Evolutionary conservation across 108 stramenopile species (phyloP).

Genomic region (Nitzschia palea): DNA sequence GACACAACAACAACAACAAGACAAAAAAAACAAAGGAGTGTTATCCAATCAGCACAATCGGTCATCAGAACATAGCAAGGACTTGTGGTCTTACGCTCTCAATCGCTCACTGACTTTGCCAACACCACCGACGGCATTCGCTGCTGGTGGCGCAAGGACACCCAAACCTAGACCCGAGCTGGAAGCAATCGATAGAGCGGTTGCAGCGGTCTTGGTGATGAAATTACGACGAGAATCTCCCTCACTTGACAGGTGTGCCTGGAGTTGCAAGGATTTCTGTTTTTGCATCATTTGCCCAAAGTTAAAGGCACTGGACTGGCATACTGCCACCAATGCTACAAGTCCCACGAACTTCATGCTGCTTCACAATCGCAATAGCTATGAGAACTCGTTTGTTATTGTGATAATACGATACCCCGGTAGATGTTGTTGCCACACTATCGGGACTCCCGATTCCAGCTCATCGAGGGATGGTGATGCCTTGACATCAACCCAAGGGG

Average conservation of each 20-base stretch:
- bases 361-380: too few relatives aligned
- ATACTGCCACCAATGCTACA: neutral
- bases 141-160: constrained; percentile 52
- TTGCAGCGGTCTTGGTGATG: constrained; percentile 46
- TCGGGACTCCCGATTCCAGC: too few relatives aligned
- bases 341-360: constrained; percentile 1
- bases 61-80: neutral
- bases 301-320: constrained; percentile 13
- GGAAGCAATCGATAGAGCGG: constrained; percentile 44
- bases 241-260: neutral
- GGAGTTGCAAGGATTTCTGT: neutral
- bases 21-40: neutral
- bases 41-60: neutral
- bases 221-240: constrained; percentile 68
- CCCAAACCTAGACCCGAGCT: constrained; percentile 35
- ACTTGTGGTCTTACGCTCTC: constrained; percentile 22
- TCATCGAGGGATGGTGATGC: too few relatives aligned
- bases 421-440: too few relatives aligned
- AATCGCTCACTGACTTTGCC: constrained; percentile 78
- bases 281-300: constrained; percentile 16
- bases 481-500: too few relatives aligned
- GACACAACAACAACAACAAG: neutral
- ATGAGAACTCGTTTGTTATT: too few relatives aligned
- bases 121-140: constrained; percentile 66
- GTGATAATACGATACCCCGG: too few relatives aligned